phyloP scores from a whole-genome alignment of 306 rosid species.

The Abrus pulchellus region DNA sequence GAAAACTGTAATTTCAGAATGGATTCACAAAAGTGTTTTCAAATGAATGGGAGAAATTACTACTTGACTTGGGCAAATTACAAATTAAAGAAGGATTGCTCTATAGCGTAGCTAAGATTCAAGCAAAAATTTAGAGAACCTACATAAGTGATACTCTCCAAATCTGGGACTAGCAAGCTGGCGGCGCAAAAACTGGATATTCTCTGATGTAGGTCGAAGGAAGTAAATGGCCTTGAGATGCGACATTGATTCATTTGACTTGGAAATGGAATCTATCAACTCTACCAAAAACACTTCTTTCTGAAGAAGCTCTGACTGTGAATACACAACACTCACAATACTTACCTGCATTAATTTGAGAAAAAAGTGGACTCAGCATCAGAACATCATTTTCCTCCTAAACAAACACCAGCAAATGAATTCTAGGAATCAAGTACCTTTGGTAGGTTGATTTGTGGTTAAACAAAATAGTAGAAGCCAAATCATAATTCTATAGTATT shows the following conservation, averaged over 20 bases:
- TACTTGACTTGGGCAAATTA: conserved; percentile 38
- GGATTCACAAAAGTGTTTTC: conserved; percentile 60
- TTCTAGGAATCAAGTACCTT: conserved; percentile 17
- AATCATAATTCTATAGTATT: background rate
- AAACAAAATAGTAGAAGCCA: conserved; percentile 36
- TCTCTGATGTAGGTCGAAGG: conserved; percentile 87
- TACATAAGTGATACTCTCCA: conserved; percentile 94
- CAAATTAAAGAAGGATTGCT: conserved; percentile 25
- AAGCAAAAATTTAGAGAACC: conserved; percentile 54
- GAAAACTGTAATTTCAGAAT: conserved; percentile 85
- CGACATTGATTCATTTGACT: conserved; percentile 86
- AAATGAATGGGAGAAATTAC: conserved; percentile 48
- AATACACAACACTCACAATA: conserved; percentile 87
- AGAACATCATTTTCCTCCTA: conserved; percentile 13
- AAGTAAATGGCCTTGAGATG: conserved; percentile 96
- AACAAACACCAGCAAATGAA: conserved; percentile 17
- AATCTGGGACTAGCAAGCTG: conserved; percentile 88
- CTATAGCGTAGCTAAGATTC: conserved; percentile 12
- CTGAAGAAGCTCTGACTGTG: conserved; percentile 93
- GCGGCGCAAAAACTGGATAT: conserved; percentile 79
- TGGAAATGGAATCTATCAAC: conserved; percentile 80
- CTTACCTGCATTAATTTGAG: conserved; percentile 73
- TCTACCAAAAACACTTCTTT: conserved; percentile 96
- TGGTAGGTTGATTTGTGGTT: conserved; percentile 16
- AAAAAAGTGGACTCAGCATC: conserved; percentile 15